Base-by-base conservation (phyloP, 2,329 filamentous ascomycete genomes). In the Claviceps monticola region DNA sequence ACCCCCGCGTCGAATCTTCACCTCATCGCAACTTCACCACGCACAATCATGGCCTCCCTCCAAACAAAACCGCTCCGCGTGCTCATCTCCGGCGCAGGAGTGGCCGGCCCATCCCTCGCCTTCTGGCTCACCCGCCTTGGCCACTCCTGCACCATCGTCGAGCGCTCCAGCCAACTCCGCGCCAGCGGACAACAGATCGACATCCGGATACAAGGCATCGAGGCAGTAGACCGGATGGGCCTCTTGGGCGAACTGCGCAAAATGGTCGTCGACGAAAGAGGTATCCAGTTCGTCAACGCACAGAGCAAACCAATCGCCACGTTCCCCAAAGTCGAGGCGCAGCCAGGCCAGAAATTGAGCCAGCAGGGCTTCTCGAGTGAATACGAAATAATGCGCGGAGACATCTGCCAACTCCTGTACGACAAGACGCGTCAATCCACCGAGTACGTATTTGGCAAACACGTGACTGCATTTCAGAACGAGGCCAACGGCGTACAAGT, bases 371-470 rank as follows among this genome's bases (percentile, higher is more conserved):
- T 78, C 26, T 76, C 74, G 0, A 73, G 71, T 53, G 79, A 83
- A 52, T 80, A 70, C 54, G 79, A 83, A 64, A 75, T 83, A 48
- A 75, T 83, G 69, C 68, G 79, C 8, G 77, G 74, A 0, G 74
- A 80, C 50, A 58, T 83, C n/a, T 70, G 71, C 4, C 61, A 65
- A 11, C 64, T 81, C 2, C 59, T 82, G 1, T 73, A 74, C 56
- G 67, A 76, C 0, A 62, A 56, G 17, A 68, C 65, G 21, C 55
- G 60, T 9, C 55, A 61, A 13, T 57, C 51, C 4, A 58, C 56
- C 14, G 54, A 54, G 34, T 67, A 62, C 53, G 38, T 57, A 1
- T 67, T 66, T 44, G 63, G 60, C 6, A 62, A 63, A 26, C 61
- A 59, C 4, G 55, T 68, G 8, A 59, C 60, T 5, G 50, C 54